Percentiles rank a stretch among this genome's conserved stretches.
phyloP scores from a whole-genome alignment of 1,139 yeast genomes.

The Protomyces pachydermus region DNA sequence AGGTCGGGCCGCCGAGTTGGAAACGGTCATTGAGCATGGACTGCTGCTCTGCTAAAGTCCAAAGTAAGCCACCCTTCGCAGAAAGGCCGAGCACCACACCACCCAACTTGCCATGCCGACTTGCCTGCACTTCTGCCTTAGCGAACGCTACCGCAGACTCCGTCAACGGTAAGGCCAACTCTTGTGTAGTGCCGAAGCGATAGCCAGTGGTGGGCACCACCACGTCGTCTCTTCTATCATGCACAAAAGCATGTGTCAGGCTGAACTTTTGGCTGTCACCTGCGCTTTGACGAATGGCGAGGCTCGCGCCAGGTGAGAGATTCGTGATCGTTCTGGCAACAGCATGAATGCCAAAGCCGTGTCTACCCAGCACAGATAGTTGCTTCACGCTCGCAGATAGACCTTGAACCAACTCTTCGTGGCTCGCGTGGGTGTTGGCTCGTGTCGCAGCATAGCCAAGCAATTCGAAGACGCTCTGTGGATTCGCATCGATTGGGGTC shows the following conservation, averaged over 20 bases:
- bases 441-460: conserved; percentile 11
- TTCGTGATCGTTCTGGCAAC: conserved; percentile 58
- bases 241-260: conserved; percentile 36
- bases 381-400: conserved; percentile 10
- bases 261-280: conserved; percentile 42
- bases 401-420: conserved; percentile 25
- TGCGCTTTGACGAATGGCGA: conserved; percentile 39
- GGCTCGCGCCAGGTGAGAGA: conserved; percentile 38
- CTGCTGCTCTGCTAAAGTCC: conserved; percentile 35
- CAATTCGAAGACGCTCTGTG: conserved; percentile 20
- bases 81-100: conserved; percentile 34
- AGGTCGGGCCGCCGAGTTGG: conserved; percentile 78
- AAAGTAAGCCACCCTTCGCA: conserved; percentile 36
- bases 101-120: conserved; percentile 34
- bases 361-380: conserved; percentile 25
- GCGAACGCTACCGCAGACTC: conserved; percentile 39
- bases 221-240: conserved; percentile 39
- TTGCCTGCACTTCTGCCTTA: conserved; percentile 36
- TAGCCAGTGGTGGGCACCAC: conserved; percentile 49
- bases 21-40: conserved; percentile 46
- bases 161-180: conserved; percentile 48
- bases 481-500: conserved; percentile 49
- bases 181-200: conserved; percentile 52
- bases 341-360: conserved; percentile 60
- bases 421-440: conserved; percentile 28